Evolutionary conservation across 1,139 yeast species (phyloP).

Genomic region (Yamadazyma blattariae): DNA sequence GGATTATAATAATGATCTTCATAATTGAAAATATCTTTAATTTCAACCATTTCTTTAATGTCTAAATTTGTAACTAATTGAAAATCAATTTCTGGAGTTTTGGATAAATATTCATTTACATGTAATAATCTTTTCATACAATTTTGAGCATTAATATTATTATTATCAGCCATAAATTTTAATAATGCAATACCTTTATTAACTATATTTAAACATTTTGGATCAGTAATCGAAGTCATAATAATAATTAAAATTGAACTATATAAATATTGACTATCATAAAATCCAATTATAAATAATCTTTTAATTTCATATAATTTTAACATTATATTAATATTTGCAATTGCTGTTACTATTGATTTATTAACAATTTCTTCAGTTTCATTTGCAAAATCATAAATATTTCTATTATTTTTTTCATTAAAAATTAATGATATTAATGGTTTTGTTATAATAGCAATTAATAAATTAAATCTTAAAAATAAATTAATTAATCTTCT

Average conservation of each 20-base stretch:
- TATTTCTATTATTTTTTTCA: constrained; percentile 19
- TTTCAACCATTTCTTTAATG: constrained; percentile 11
- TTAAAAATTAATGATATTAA: constrained; percentile 41
- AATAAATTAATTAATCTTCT: constrained; percentile 37
- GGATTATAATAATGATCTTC: constrained; percentile 13
- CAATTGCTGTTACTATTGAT: constrained; percentile 38
- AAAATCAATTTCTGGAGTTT: constrained; percentile 20
- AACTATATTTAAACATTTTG: constrained; percentile 23
- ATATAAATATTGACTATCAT: constrained; percentile 52
- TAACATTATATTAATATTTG: constrained; percentile 37
- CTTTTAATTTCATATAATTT: constrained; percentile 33
- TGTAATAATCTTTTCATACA: constrained; percentile 22
- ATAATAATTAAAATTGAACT: constrained; percentile 40
- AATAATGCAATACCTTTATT: constrained; percentile 33
- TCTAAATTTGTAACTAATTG: constrained; percentile 17
- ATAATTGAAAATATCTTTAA: constrained; percentile 4
- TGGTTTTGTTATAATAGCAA: constrained; percentile 46
- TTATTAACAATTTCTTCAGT: constrained; percentile 35
- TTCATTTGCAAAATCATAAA: constrained; percentile 26
- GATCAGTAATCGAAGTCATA: constrained; percentile 35
- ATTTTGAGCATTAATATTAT: constrained; percentile 42
- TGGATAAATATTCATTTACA: constrained; percentile 17
- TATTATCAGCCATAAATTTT: constrained; percentile 36
- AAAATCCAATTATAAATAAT: constrained; percentile 46
- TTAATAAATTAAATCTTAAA: constrained; percentile 47